These are phyloP conservation scores for Corymbia citriodora DNA, from an alignment of 441 rosid genomes.

Conservation along the genomic window DNA sequence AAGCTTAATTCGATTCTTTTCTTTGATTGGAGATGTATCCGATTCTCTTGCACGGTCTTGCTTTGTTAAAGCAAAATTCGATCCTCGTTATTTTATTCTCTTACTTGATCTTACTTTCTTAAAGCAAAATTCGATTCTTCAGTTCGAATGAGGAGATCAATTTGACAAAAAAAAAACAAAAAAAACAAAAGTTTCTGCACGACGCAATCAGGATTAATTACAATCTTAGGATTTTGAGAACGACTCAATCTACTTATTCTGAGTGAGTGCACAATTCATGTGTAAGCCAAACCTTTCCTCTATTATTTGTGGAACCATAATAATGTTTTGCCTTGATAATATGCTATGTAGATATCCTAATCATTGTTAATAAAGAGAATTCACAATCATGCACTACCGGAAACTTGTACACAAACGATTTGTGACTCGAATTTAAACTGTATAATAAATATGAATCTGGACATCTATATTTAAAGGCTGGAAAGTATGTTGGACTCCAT, in stretches of 20 bases:
- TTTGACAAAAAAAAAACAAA: neutral
- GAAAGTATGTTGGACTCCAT: neutral
- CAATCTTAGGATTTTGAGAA: neutral
- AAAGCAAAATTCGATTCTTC: neutral
- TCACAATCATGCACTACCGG: neutral
- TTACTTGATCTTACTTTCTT: neutral
- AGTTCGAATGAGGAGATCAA: neutral
- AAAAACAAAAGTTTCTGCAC: no score
- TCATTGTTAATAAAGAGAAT: fast-evolving
- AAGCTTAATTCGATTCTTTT: neutral
- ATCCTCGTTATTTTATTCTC: neutral
- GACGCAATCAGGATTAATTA: no score
- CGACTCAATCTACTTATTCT: neutral
- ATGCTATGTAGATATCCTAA: neutral
- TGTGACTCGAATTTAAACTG: neutral
- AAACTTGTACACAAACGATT: neutral
- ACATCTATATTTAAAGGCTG: fast-evolving
- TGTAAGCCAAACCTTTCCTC: neutral
- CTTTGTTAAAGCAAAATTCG: neutral
- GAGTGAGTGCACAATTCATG: neutral
- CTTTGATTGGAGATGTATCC: neutral
- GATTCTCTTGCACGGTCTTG: neutral
- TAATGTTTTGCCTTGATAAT: neutral
- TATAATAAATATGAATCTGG: neutral
- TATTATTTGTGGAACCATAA: no score